These are phyloP conservation scores for Berkeleyomyces basicola DNA, from an alignment of 2,329 filamentous ascomycete genomes.

Conservation along the genomic window DNA sequence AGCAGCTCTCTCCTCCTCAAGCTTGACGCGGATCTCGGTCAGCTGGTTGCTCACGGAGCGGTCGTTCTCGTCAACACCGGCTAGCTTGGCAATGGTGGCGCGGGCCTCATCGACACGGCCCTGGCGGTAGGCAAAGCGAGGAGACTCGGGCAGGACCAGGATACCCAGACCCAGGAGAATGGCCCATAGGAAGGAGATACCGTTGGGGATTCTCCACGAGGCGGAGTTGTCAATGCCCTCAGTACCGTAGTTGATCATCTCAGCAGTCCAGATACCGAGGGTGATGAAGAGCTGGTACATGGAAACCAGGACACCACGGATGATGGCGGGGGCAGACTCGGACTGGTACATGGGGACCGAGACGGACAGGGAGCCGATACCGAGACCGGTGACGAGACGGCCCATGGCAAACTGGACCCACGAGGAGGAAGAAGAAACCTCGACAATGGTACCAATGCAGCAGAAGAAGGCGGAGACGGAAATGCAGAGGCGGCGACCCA, in stretches of 20 bases:
- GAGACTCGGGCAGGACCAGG: constrained; percentile 37
- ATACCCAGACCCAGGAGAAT: constrained; percentile 33
- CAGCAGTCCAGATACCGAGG: constrained; percentile 44
- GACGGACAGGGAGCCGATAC: constrained; percentile 47
- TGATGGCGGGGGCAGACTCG: constrained; percentile 46
- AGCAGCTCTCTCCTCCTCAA: constrained; percentile 30
- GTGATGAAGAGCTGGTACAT: constrained; percentile 56
- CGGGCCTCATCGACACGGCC: constrained; percentile 33
- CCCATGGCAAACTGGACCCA: constrained; percentile 53
- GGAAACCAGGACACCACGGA: constrained; percentile 46
- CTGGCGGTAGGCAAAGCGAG: constrained; percentile 32
- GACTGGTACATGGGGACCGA: constrained; percentile 53
- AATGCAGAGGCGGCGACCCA: constrained; percentile 47
- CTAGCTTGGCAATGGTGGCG: constrained; percentile 29
- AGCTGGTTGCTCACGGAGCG: constrained; percentile 31
- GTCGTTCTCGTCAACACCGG: constrained; percentile 25
- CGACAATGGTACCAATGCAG: constrained; percentile 46
- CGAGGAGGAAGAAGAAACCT: constrained; percentile 35
- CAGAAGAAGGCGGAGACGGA: constrained; percentile 46
- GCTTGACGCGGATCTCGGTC: constrained; percentile 33
- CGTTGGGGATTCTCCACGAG: constrained; percentile 47
- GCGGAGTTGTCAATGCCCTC: constrained; percentile 27
- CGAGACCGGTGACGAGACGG: constrained; percentile 47
- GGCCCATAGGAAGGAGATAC: constrained; percentile 38
- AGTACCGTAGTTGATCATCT: constrained; percentile 47